A percentile compares a stretch with the other conserved stretches of the same genome.
Conservation (phyloP, 2,329 filamentous ascomycete genomes). For the Alternaria brassicae region DNA sequence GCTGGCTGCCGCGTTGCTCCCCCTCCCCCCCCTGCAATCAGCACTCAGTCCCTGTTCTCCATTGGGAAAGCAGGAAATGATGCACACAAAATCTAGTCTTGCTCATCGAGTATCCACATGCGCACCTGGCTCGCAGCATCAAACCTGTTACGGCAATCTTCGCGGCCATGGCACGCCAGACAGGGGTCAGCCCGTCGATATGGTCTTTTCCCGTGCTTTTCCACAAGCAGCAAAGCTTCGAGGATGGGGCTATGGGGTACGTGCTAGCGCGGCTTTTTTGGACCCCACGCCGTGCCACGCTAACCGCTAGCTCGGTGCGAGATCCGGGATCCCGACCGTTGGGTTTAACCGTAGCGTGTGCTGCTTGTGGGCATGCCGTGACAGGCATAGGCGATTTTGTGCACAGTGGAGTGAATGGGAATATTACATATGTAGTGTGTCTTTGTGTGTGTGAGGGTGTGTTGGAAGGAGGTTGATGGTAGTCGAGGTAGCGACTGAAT, state of each 20-base stretch:
- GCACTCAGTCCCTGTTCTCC: background rate
- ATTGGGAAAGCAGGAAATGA: background rate
- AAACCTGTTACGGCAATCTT: slow-evolving; percentile 10
- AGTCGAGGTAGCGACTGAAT: background rate
- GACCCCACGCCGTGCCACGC: slow-evolving; percentile 6
- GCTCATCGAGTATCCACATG: background rate
- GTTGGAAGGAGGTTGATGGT: background rate
- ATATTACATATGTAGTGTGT: background rate
- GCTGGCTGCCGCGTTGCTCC: background rate
- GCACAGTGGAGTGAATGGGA: background rate
- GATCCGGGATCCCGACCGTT: slow-evolving; percentile 10
- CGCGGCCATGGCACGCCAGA: slow-evolving; percentile 5
- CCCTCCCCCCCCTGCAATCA: no score
- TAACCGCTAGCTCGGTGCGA: slow-evolving; percentile 3
- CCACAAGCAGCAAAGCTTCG: background rate
- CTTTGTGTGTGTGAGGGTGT: background rate
- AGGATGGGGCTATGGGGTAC: background rate
- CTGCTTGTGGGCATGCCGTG: background rate
- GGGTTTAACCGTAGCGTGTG: background rate
- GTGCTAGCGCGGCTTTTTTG: slow-evolving; percentile 6
- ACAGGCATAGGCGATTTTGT: background rate
- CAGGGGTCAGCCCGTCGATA: slow-evolving; percentile 5
- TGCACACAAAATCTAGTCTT: background rate
- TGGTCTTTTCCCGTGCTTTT: background rate
- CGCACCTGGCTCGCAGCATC: slow-evolving; percentile 14